Conservation (phyloP, 139 green algal genomes). For the Eudorina sp. region DNA sequence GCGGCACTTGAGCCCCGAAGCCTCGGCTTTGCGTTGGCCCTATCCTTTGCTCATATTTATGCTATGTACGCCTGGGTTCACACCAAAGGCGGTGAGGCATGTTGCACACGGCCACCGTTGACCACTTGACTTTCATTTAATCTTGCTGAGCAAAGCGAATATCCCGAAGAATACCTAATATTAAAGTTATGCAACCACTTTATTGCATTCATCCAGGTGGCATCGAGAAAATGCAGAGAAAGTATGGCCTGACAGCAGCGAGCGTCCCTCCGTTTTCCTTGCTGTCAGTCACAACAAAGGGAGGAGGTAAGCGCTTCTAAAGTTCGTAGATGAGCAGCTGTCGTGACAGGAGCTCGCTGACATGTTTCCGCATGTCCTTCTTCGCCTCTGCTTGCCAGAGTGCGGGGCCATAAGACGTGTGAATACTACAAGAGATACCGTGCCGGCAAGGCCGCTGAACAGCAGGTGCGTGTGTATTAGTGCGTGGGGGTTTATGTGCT, state of each 20-base stretch:
- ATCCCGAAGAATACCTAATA: no score
- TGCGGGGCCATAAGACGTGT: slow-evolving; percentile 32
- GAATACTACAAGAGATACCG: slow-evolving; percentile 48
- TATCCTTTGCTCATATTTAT: no score
- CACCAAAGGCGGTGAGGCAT: no score
- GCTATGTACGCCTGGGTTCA: no score
- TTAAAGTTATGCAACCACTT: no score
- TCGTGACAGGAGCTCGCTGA: neutral
- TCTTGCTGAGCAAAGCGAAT: neutral
- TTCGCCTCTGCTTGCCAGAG: neutral
- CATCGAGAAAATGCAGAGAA: slow-evolving; percentile 19
- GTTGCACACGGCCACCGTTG: no score
- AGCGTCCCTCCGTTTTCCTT: slow-evolving; percentile 37
- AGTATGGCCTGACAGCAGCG: slow-evolving; percentile 18
- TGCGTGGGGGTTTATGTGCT: neutral
- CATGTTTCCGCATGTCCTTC: neutral
- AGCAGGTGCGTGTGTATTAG: slow-evolving; percentile 15
- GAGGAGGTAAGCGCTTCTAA: neutral
- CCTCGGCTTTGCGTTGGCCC: neutral
- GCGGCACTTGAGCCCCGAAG: neutral
- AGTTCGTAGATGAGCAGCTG: neutral
- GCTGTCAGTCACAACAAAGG: slow-evolving; percentile 48
- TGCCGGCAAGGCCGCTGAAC: slow-evolving; percentile 36
- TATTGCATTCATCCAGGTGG: slow-evolving; percentile 13
- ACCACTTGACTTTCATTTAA: neutral